Conservation (phyloP, 106 monocot genomes). For the Phalaenopsis aphrodite region DNA sequence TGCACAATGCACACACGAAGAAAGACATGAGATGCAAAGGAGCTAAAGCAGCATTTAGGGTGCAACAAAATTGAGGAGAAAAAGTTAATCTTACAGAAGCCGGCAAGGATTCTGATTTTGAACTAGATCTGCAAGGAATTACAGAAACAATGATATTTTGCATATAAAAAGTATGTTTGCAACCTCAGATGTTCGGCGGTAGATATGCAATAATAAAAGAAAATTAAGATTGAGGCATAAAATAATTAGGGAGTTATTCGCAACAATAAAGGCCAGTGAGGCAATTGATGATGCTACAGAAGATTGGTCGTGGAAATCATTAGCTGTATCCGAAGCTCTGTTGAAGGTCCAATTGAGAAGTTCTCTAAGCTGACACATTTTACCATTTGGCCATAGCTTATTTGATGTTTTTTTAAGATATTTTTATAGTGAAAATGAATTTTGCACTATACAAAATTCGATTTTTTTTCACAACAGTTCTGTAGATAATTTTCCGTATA, state of each 20-base stretch:
- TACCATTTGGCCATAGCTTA: background rate
- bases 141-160: background rate
- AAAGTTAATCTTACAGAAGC: background rate
- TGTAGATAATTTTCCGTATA: no score
- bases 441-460: no score
- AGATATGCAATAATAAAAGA: no score
- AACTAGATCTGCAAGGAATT: background rate
- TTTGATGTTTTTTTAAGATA: no score
- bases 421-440: no score
- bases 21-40: background rate
- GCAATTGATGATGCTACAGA: no score
- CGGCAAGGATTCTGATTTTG: background rate
- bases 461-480: no score
- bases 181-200: no score
- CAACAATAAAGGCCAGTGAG: background rate
- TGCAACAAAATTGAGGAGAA: background rate
- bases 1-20: background rate
- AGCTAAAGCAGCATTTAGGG: background rate
- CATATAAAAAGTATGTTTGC: no score
- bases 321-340: slow-evolving; percentile 7
- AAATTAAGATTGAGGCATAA: no score
- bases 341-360: background rate
- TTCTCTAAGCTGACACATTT: slow-evolving; percentile 22
- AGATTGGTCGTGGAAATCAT: background rate
- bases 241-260: no score